These are phyloP conservation scores for Paratrimastix pyriformis DNA, from an alignment of 78 protist genomes.

Conservation along the genomic window DNA sequence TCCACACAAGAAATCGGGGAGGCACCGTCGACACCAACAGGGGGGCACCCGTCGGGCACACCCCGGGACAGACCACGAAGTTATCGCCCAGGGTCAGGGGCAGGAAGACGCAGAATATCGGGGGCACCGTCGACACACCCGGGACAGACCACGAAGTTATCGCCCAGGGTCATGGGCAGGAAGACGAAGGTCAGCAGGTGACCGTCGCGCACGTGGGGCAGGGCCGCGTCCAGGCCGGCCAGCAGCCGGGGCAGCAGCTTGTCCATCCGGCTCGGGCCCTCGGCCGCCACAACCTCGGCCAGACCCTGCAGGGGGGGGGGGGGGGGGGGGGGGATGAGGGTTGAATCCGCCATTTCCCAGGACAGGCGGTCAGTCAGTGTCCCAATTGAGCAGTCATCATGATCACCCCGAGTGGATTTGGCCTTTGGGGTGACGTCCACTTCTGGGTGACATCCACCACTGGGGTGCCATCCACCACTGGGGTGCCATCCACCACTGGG, in stretches of 20 bases:
- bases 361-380: too few species aligned
- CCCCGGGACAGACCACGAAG: constrained; percentile 45
- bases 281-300: constrained; percentile 39
- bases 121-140: too few species aligned
- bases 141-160: constrained; percentile 36
- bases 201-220: constrained; percentile 50
- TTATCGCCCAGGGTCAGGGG: constrained; percentile 44
- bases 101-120: constrained; percentile 20
- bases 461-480: too few species aligned
- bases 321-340: too few species aligned
- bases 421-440: too few species aligned
- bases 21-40: constrained; percentile 47
- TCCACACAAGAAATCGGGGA: constrained; percentile 20
- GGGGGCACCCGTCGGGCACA: too few species aligned
- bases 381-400: too few species aligned
- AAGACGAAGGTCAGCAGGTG: constrained; percentile 18
- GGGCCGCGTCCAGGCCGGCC: constrained; percentile 13
- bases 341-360: too few species aligned
- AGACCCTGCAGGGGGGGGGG: constrained; percentile 78
- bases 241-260: constrained; percentile 41
- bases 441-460: too few species aligned
- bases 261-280: constrained; percentile 41
- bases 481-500: too few species aligned
- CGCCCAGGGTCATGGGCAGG: constrained; percentile 50
- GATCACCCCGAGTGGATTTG: too few species aligned